Conservation (phyloP, 208 protist species). For the Porcisia deanei region DNA sequence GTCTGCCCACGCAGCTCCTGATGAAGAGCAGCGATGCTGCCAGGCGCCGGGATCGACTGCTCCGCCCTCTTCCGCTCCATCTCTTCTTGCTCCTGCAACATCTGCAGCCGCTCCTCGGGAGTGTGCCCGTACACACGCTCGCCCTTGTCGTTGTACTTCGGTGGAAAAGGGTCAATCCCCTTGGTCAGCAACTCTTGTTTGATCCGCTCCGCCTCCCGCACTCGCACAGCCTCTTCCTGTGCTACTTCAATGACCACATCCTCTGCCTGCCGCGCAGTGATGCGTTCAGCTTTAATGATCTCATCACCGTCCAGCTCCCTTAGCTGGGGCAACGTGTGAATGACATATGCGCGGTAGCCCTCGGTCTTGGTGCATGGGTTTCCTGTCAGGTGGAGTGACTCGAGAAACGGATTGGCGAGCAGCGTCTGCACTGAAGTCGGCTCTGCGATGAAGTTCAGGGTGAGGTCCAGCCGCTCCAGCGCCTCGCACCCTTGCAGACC, state of each 20-base stretch:
- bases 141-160: conserved; percentile 87
- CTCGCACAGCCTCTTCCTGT: conserved; percentile 47
- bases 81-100: conserved; percentile 84
- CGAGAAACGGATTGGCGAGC: conserved; percentile 80
- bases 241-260: conserved; percentile 53
- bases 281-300: conserved; percentile 83
- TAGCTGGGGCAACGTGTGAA: conserved; percentile 93
- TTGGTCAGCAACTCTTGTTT: conserved; percentile 72
- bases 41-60: conserved; percentile 36
- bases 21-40: conserved; percentile 60
- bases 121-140: conserved; percentile 92
- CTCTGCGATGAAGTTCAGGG: conserved; percentile 96
- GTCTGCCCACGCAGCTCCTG: conserved; percentile 59
- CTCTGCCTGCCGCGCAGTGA: conserved; percentile 86
- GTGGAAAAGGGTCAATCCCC: conserved; percentile 78
- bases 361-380: conserved; percentile 93
- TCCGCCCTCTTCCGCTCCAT: conserved; percentile 42
- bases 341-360: conserved; percentile 93
- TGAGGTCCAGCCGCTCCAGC: conserved; percentile 96
- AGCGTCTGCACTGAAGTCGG: conserved; percentile 80
- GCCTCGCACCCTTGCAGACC: conserved; percentile 93
- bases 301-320: conserved; percentile 88
- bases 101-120: conserved; percentile 87
- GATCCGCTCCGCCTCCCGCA: conserved; percentile 63
- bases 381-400: conserved; percentile 93